A percentile compares a stretch with the other conserved stretches of the same genome.
These are phyloP conservation scores for Euphorbia peplus DNA, from an alignment of 345 rosid species.

Conservation along the genomic window DNA sequence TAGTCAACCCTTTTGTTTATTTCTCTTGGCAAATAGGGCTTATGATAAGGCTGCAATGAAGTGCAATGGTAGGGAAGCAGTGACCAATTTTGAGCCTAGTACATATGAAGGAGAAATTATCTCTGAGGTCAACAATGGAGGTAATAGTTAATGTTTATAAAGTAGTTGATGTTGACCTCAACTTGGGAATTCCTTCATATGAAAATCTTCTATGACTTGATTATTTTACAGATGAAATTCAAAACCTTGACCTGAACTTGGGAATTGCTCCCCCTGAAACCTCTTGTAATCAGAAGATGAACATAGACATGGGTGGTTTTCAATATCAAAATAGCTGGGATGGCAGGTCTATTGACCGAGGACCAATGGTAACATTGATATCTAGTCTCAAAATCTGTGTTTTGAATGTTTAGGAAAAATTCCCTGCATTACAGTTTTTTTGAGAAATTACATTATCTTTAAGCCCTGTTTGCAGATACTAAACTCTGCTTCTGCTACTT, in stretches of 20 bases:
- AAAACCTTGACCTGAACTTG: constrained; percentile 50
- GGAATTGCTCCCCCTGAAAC: constrained; percentile 50
- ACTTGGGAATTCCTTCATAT: neutral
- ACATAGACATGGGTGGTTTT: constrained; percentile 10
- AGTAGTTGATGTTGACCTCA: neutral
- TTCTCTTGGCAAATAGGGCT: constrained; percentile 49
- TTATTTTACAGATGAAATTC: constrained; percentile 31
- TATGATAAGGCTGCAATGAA: constrained; percentile 93
- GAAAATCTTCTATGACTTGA: constrained; percentile 1
- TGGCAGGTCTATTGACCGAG: constrained; percentile 20
- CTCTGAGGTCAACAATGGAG: constrained; percentile 28
- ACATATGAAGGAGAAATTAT: constrained; percentile 47
- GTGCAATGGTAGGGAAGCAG: constrained; percentile 85
- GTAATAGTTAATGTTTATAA: constrained; percentile 18
- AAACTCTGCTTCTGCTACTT: constrained; percentile 27
- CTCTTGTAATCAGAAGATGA: constrained; percentile 22
- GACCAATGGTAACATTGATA: constrained; percentile 27
- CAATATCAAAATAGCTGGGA: constrained; percentile 17
- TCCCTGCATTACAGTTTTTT: neutral
- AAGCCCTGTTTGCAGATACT: constrained; percentile 24
- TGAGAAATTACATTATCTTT: constrained; percentile 8
- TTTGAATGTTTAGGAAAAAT: neutral
- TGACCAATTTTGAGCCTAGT: constrained; percentile 83
- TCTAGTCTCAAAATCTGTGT: neutral
- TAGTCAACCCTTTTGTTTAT: constrained; percentile 6